Conservation (phyloP, 352 stramenopile species). For the Globisporangium sylvaticum region DNA sequence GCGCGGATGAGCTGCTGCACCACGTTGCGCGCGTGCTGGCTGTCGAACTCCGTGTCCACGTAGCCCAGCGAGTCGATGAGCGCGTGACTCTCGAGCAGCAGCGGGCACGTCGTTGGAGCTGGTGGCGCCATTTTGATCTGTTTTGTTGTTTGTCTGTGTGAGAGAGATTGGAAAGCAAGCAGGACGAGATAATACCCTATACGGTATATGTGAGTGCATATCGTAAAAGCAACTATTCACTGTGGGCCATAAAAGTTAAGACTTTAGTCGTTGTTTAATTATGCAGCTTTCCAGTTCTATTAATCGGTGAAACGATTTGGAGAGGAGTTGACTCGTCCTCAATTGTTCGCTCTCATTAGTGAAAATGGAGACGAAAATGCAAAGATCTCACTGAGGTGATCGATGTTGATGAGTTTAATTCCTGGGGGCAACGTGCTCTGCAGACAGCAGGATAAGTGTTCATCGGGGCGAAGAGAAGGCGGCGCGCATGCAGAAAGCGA, state of each 20-base stretch:
- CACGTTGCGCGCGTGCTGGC: constrained; percentile 34
- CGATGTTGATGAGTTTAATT: constrained; percentile 51
- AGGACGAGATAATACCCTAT: background rate
- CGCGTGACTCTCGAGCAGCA: constrained; percentile 55
- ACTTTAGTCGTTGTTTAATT: background rate
- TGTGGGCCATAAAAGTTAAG: background rate
- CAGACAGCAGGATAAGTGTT: constrained; percentile 46
- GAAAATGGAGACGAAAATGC: background rate
- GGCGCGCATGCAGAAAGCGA: background rate
- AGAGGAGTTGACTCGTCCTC: background rate
- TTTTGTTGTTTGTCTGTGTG: background rate
- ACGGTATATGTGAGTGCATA: background rate
- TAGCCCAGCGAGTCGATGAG: constrained; percentile 78
- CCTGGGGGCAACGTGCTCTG: constrained; percentile 28
- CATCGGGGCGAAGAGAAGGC: constrained; percentile 30
- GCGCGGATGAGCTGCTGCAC: constrained; percentile 67
- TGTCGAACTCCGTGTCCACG: constrained; percentile 64
- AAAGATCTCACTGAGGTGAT: constrained; percentile 3
- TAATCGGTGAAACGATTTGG: background rate
- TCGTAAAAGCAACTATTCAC: background rate
- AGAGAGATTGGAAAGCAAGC: background rate
- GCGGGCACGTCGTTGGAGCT: constrained; percentile 37
- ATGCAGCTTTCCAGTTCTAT: background rate
- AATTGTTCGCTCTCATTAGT: background rate
- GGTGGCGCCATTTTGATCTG: constrained; percentile 22